A percentile compares a stretch with the other conserved stretches of the same genome.
phyloP scores from a whole-genome alignment of 139 green algal species.

The Coelastrella sp. region DNA sequence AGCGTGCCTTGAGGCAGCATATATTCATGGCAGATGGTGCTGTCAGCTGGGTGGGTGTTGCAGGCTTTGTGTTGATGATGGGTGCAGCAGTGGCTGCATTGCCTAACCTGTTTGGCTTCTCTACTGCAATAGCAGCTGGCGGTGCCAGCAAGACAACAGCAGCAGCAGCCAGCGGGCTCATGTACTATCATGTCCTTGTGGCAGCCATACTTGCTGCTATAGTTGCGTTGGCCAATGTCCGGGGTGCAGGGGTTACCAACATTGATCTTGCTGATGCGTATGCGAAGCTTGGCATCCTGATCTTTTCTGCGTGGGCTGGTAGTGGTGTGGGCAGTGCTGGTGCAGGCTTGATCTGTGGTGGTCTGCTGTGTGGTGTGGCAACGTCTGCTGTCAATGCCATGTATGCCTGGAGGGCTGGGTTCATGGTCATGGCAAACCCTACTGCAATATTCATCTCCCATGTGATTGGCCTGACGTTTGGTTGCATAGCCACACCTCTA shows the following conservation, averaged over 20 bases:
- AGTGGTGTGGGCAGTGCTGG: neutral
- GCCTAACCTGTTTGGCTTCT: conserved; percentile 4
- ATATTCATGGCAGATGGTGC: conserved; percentile 36
- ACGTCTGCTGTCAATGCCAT: conserved; percentile 34
- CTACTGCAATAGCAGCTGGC: neutral
- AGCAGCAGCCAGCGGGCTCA: neutral
- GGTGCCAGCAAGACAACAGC: neutral
- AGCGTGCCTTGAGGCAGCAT: conserved; percentile 26
- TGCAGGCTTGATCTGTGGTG: neutral
- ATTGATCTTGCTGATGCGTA: conserved; percentile 27
- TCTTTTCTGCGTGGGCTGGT: conserved; percentile 36
- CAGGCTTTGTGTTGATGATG: neutral
- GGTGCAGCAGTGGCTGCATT: neutral
- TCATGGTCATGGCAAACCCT: conserved; percentile 34
- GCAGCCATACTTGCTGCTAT: conserved; percentile 8
- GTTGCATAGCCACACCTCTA: conserved; percentile 14
- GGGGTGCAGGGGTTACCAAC: conserved; percentile 25
- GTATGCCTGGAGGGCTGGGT: conserved; percentile 41
- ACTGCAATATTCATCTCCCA: conserved; percentile 29
- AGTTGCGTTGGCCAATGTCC: conserved; percentile 26
- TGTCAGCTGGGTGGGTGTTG: conserved; percentile 7
- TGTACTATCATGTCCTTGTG: conserved; percentile 14
- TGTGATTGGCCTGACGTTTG: neutral
- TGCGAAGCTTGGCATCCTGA: conserved; percentile 16
- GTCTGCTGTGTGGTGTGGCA: conserved; percentile 23